Percentiles rank a stretch among this genome's conserved stretches.
phyloP scores from a whole-genome alignment of 345 rosid species.

The Hibiscus syriacus region DNA sequence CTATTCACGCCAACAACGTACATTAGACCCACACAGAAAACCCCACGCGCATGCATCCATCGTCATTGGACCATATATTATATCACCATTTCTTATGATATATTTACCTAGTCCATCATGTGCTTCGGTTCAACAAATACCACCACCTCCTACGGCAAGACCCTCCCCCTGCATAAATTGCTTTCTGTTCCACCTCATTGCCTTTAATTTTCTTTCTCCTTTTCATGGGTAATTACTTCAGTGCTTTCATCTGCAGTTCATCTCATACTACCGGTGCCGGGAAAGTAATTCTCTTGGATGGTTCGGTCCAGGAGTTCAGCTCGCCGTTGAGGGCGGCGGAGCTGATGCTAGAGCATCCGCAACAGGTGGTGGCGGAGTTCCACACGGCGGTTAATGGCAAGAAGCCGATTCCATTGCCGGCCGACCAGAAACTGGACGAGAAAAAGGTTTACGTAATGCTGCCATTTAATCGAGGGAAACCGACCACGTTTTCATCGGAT shows the following conservation, averaged over 20 bases:
- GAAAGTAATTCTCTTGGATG: slow-evolving; percentile 44
- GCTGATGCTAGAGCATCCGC: slow-evolving; percentile 63
- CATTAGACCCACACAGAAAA: background rate
- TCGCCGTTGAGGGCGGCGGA: slow-evolving; percentile 40
- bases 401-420: slow-evolving; percentile 45
- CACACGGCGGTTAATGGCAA: slow-evolving; percentile 14
- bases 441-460: slow-evolving; percentile 47
- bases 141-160: no score
- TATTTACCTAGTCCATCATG: slow-evolving; percentile 40
- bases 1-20: slow-evolving; percentile 3
- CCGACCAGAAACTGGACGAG: slow-evolving; percentile 42
- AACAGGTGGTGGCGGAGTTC: slow-evolving; percentile 58
- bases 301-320: slow-evolving; percentile 31
- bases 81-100: slow-evolving; percentile 18
- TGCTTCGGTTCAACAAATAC: slow-evolving; percentile 62
- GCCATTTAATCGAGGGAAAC: slow-evolving; percentile 43
- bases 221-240: slow-evolving; percentile 42
- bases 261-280: slow-evolving; percentile 18
- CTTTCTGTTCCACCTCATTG: background rate
- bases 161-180: background rate
- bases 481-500: slow-evolving; percentile 26
- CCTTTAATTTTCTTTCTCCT: background rate
- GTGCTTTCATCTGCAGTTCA: background rate
- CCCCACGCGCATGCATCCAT: background rate
- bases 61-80: slow-evolving; percentile 26